A percentile compares a stretch with the other conserved stretches of the same genome.
Evolutionary conservation across 2,329 filamentous ascomycete species (phyloP).

Genomic region (Verticillium nubilum): DNA sequence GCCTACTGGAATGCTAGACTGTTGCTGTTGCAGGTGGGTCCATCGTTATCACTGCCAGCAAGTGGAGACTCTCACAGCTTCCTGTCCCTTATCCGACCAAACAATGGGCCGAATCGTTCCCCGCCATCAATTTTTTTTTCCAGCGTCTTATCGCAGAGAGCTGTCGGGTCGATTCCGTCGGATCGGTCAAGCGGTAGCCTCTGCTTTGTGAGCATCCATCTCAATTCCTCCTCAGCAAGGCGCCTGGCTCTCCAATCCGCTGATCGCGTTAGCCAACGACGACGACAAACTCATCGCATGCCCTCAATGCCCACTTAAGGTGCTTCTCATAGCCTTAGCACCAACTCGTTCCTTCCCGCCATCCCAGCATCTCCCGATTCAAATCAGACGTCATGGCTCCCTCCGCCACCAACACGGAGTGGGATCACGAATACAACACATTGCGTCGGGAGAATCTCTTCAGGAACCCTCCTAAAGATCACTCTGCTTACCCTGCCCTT

Average conservation of each 20-base stretch:
- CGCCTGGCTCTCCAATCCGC: background rate
- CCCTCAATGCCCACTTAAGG: background rate
- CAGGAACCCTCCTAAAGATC: slow-evolving; percentile 79
- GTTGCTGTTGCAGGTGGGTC: background rate
- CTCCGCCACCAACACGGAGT: slow-evolving; percentile 59
- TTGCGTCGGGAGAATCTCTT: slow-evolving; percentile 85
- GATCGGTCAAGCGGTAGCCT: background rate
- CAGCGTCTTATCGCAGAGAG: background rate
- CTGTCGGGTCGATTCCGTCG: background rate
- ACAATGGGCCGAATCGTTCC: background rate
- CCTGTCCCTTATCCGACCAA: background rate
- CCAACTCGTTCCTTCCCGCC: background rate
- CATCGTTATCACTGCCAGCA: background rate
- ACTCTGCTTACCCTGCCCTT: slow-evolving; percentile 80
- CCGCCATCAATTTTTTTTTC: slow-evolving; percentile 10
- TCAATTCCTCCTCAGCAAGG: background rate
- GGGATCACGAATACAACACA: slow-evolving; percentile 84
- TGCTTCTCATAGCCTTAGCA: background rate
- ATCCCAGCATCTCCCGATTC: background rate
- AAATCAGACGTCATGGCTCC: slow-evolving; percentile 40
- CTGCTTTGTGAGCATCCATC: background rate
- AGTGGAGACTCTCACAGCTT: background rate
- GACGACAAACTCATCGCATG: background rate
- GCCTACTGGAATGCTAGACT: background rate
- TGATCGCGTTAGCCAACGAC: background rate